Evolutionary conservation across 2,329 filamentous ascomycete species (phyloP).

Genomic region (Fusarium tupiense): DNA sequence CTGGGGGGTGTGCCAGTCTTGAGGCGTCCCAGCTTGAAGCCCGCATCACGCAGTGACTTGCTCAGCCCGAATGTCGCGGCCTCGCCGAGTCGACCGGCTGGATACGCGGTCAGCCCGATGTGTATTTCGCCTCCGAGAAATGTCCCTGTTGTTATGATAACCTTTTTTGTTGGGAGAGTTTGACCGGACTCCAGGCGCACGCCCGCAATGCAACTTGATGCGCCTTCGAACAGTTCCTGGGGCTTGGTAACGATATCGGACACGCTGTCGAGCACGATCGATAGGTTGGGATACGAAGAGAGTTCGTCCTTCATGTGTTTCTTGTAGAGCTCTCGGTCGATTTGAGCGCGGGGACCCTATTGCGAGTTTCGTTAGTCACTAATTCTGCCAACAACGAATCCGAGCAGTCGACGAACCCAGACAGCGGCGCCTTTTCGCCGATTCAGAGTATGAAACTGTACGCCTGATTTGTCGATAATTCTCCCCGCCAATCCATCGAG

Average conservation of each 20-base stretch:
- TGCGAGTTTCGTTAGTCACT: background rate
- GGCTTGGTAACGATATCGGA: conserved; percentile 82
- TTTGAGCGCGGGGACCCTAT: conserved; percentile 89
- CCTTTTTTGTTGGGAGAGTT: conserved; percentile 79
- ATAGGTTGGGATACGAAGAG: conserved; percentile 78
- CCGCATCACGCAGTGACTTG: conserved; percentile 87
- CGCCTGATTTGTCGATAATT: conserved; percentile 90
- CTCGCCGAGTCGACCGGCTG: conserved; percentile 92
- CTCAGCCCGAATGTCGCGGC: conserved; percentile 92
- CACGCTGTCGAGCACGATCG: conserved; percentile 85
- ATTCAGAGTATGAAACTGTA: conserved; percentile 94
- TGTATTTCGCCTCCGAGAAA: conserved; percentile 97
- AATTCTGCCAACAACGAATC: background rate
- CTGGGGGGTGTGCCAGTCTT: conserved; percentile 97
- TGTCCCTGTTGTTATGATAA: conserved; percentile 95
- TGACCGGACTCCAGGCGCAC: conserved; percentile 89
- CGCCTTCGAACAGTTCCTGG: conserved; percentile 49
- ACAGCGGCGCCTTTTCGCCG: conserved; percentile 91
- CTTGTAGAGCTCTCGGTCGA: conserved; percentile 90
- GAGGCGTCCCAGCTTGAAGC: conserved; percentile 86
- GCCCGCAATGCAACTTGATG: conserved; percentile 80
- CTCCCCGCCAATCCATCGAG: conserved; percentile 89
- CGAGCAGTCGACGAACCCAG: conserved; percentile 66
- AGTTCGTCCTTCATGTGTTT: conserved; percentile 92
- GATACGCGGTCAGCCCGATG: conserved; percentile 85